Evolutionary conservation across 192 early-diverging fungal genomes (phyloP).

Genomic region (Podila horticola): DNA sequence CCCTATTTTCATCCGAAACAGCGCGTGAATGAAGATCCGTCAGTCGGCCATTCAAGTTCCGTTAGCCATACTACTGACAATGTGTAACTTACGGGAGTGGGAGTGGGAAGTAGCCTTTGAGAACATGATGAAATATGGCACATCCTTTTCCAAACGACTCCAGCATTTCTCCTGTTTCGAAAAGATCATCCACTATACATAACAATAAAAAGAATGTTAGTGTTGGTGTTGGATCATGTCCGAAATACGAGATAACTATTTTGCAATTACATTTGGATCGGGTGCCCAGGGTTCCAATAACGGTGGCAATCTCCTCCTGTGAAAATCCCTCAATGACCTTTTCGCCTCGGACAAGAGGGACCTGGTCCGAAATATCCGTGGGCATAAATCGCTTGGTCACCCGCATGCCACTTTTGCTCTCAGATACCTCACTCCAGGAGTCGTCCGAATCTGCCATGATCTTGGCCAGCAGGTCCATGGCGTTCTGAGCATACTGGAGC

Average conservation of each 20-base stretch:
- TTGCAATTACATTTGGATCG: slow-evolving; percentile 35
- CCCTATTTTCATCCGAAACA: slow-evolving; percentile 5
- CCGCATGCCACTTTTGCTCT: slow-evolving; percentile 51
- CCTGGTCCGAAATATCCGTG: slow-evolving; percentile 54
- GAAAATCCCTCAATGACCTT: slow-evolving; percentile 66
- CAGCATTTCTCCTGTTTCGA: slow-evolving; percentile 48
- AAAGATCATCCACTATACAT: slow-evolving; percentile 47
- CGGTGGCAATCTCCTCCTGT: slow-evolving; percentile 59
- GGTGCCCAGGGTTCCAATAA: slow-evolving; percentile 54
- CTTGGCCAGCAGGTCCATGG: slow-evolving; percentile 43
- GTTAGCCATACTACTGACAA: too few species aligned
- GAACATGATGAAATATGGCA: slow-evolving; percentile 44
- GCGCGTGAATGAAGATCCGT: background rate
- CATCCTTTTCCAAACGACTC: slow-evolving; percentile 54
- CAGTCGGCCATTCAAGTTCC: background rate
- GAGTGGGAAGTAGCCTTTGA: slow-evolving; percentile 59
- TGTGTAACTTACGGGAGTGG: slow-evolving; percentile 54
- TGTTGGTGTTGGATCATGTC: too few species aligned
- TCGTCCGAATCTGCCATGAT: slow-evolving; percentile 54
- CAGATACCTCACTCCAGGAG: slow-evolving; percentile 55
- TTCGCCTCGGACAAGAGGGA: slow-evolving; percentile 54
- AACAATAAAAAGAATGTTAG: too few species aligned
- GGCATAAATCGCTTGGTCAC: slow-evolving; percentile 56
- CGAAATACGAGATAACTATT: background rate
- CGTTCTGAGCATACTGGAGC: slow-evolving; percentile 27